phyloP scores from a whole-genome alignment of 805 yeast genomes.

The Starmerella apicola region DNA sequence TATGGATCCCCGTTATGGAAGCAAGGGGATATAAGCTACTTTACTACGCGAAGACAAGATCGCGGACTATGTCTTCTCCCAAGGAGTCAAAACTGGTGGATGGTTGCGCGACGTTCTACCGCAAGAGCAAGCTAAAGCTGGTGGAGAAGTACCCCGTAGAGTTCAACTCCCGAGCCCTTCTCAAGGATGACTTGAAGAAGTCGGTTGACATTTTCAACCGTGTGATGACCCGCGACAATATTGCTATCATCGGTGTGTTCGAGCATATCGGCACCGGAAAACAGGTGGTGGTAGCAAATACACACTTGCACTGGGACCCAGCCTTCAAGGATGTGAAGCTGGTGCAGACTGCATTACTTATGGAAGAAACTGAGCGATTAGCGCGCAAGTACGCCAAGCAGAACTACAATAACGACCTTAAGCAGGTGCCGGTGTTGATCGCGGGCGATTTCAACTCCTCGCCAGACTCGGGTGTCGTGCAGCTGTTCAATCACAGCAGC shows the following conservation, averaged over 20 bases:
- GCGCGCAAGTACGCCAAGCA: slow-evolving; percentile 36
- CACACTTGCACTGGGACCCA: slow-evolving; percentile 98
- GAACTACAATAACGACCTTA: slow-evolving; percentile 33
- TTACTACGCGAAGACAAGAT: slow-evolving; percentile 80
- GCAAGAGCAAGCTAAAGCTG: slow-evolving; percentile 52
- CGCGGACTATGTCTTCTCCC: slow-evolving; percentile 63
- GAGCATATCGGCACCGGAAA: slow-evolving; percentile 65
- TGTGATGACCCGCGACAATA: slow-evolving; percentile 89
- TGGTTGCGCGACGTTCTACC: slow-evolving; percentile 94
- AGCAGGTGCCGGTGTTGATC: slow-evolving; percentile 60
- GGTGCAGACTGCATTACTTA: slow-evolving; percentile 80
- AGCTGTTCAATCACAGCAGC: slow-evolving; percentile 68
- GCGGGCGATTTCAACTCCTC: slow-evolving; percentile 96
- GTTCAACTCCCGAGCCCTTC: slow-evolving; percentile 43
- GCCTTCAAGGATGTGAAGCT: slow-evolving; percentile 90
- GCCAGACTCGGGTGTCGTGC: slow-evolving; percentile 79
- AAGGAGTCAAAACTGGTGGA: slow-evolving; percentile 85
- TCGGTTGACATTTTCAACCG: slow-evolving; percentile 91
- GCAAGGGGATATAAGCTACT: slow-evolving; percentile 67
- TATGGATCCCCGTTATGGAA: slow-evolving; percentile 65
- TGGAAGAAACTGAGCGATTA: slow-evolving; percentile 71
- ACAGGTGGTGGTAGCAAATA: slow-evolving; percentile 63
- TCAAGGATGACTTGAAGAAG: slow-evolving; percentile 65
- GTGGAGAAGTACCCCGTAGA: slow-evolving; percentile 65
- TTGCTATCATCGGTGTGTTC: slow-evolving; percentile 66